phyloP scores from a whole-genome alignment of 2,329 filamentous ascomycete species.

The Didymella lethalis region DNA sequence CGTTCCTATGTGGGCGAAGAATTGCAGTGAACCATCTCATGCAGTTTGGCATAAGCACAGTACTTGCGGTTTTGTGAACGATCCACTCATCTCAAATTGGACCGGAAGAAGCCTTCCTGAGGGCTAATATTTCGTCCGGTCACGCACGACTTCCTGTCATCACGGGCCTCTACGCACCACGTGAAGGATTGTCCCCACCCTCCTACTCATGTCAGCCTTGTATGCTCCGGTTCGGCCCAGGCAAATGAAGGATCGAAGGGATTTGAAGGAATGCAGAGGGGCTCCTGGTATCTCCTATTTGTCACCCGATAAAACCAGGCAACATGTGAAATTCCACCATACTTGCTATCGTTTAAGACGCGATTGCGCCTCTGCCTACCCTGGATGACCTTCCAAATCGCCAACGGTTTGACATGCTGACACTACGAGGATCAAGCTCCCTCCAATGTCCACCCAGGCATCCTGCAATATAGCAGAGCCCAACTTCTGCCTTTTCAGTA shows the following conservation, averaged over 20 bases:
- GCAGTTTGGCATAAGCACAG: conserved; percentile 2
- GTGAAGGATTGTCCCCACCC: neutral
- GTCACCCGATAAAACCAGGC: neutral
- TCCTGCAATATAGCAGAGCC: neutral
- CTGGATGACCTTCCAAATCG: neutral
- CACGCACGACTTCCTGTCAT: too few relatives aligned
- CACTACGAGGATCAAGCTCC: neutral
- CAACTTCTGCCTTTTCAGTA: neutral
- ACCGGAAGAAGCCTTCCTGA: neutral
- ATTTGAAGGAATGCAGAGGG: neutral
- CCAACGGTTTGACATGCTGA: neutral
- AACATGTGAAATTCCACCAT: neutral
- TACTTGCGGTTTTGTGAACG: neutral
- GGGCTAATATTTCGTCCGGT: too few relatives aligned
- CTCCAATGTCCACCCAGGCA: conserved; percentile 2
- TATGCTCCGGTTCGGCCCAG: neutral
- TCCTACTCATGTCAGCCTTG: neutral
- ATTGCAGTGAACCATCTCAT: neutral
- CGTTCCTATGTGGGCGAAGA: neutral
- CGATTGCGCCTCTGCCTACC: neutral
- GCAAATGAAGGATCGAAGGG: neutral
- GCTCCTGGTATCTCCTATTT: too few relatives aligned
- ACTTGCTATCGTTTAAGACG: neutral
- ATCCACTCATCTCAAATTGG: neutral
- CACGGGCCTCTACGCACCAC: too few relatives aligned